Conservation (phyloP, 192 early-diverging fungal species). For the Gryganskiella cystojenkinii region DNA sequence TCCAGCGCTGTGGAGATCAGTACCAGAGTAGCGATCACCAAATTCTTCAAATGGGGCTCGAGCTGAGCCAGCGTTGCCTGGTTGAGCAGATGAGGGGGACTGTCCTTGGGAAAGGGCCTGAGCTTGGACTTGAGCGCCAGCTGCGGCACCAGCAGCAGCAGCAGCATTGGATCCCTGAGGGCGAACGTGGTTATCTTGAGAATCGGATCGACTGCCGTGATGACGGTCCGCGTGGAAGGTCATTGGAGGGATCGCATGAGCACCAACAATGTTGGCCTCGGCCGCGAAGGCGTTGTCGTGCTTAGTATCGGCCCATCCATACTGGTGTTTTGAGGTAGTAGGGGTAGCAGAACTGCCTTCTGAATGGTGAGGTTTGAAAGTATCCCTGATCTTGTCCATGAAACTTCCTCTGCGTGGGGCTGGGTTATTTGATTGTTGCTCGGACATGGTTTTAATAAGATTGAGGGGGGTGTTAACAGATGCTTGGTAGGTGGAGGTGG, state of each 20-base stretch:
- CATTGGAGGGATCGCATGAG: constrained; percentile 35
- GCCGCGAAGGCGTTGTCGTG: constrained; percentile 30
- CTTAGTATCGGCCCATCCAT: constrained; percentile 2
- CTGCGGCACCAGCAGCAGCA: not conserved
- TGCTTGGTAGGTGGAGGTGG: too few relatives aligned
- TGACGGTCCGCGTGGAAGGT: constrained; percentile 11
- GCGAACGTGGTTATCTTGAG: not conserved
- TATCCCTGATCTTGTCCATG: not conserved
- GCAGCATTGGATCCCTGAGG: not conserved
- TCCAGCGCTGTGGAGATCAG: too few relatives aligned
- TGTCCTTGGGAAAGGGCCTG: constrained; percentile 6
- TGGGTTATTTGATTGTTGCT: not conserved
- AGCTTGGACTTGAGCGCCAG: not conserved
- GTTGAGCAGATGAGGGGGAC: not conserved
- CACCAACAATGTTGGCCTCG: constrained; percentile 9
- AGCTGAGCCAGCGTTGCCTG: not conserved
- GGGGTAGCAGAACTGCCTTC: not conserved
- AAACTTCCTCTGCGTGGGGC: not conserved
- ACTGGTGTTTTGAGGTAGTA: not conserved
- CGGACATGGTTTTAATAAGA: too few relatives aligned
- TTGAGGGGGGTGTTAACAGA: too few relatives aligned
- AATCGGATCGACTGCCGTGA: too few relatives aligned
- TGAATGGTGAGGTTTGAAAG: too few relatives aligned
- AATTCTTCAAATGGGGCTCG: not conserved
- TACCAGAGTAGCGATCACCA: not conserved